These are phyloP conservation scores for Blyttiomyces sp. DNA, from an alignment of 371 early-diverging fungal species.

Conservation along the genomic window DNA sequence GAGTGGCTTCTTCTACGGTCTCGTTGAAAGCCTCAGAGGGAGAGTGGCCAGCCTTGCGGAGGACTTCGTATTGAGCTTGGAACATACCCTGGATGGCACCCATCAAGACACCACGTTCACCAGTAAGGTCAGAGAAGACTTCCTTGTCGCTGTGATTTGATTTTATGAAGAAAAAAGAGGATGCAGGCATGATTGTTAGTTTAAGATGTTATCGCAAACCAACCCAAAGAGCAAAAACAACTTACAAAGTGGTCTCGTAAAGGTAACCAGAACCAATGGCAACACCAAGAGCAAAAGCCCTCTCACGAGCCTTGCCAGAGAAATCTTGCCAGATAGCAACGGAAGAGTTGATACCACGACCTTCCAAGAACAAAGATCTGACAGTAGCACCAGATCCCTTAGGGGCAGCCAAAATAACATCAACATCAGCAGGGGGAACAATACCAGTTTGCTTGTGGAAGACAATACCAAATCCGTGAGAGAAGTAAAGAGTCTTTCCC, in stretches of 20 bases:
- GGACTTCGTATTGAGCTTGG: slow-evolving; percentile 95
- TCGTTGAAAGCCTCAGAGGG: slow-evolving; percentile 99
- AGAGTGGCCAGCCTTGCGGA: slow-evolving; percentile 89
- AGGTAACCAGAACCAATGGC: slow-evolving; percentile 96
- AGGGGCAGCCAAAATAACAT: slow-evolving; percentile 94
- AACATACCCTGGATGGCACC: slow-evolving; percentile 97
- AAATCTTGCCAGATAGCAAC: slow-evolving; percentile 94
- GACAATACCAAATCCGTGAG: slow-evolving; percentile 95
- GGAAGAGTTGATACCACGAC: slow-evolving; percentile 96
- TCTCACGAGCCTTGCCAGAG: slow-evolving; percentile 88
- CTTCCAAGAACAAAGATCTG: slow-evolving; percentile 92
- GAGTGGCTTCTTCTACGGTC: slow-evolving; percentile 98
- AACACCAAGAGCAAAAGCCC: slow-evolving; percentile 89
- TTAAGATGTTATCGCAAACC: background rate
- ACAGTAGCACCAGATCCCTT: slow-evolving; percentile 96
- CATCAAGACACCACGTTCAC: slow-evolving; percentile 98
- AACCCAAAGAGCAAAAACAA: background rate
- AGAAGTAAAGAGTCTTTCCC: slow-evolving; percentile 97
- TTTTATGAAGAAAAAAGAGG: slow-evolving; percentile 2
- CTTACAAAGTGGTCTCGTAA: slow-evolving; percentile 80
- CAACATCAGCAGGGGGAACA: slow-evolving; percentile 87
- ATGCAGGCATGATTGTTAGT: background rate
- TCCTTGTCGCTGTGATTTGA: slow-evolving; percentile 83
- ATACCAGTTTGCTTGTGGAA: slow-evolving; percentile 91
- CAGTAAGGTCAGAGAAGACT: slow-evolving; percentile 93